Base-by-base conservation (phyloP, 163 green algal species). In the Picocystis sp. region DNA sequence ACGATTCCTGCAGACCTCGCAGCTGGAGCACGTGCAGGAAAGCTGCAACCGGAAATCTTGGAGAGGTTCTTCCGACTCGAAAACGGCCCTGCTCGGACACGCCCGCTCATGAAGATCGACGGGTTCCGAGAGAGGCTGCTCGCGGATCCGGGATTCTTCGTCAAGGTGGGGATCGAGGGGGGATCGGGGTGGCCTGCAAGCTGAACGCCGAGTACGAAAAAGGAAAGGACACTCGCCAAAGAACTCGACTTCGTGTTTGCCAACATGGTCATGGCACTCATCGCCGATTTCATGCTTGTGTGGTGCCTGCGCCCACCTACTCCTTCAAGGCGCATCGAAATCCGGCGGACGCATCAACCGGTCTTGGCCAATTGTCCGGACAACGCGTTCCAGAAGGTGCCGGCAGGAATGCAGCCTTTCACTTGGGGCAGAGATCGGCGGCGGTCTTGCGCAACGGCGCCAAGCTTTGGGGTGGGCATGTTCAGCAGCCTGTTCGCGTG, bases 241-340 rank as follows among this genome's bases (percentile, higher is more conserved):
- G 29, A 38, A 38, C 29, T 38, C 9, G 47, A 54, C 11, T 54
- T 54, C 38, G 41, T 60, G n/a, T 65, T 65, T 60, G 50, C 53
- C 51, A 43, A 44, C 55, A 42, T 65, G 19, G 60, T 94, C 35
- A 97, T 97, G 88, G 88, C 88, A 2, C 70, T 97, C 47, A 78
- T 97, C 15, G 88, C 88, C 0, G 88, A 97, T 67, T 96, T 92
- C 76, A 94, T 96, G 87, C 79, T 97, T 15, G 87, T 93, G 1
- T 97, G 86, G 86, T 97, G 58, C 88, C 88, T 0, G 89, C 89
- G n/a, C 88, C 88, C 19, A 92, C 81, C 1, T 69, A 89, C 45
- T 67, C 70, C 1, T 63, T 67, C 35, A 56, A 48, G 44, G 19
- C 29, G 51, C 58, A 22, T 11, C 29, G 1, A 61, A 51, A 21